A percentile compares a stretch with the other conserved stretches of the same genome.
Evolutionary conservation across 2,329 filamentous ascomycete species (phyloP).

Genomic region (Xylariomycetidae sp.): DNA sequence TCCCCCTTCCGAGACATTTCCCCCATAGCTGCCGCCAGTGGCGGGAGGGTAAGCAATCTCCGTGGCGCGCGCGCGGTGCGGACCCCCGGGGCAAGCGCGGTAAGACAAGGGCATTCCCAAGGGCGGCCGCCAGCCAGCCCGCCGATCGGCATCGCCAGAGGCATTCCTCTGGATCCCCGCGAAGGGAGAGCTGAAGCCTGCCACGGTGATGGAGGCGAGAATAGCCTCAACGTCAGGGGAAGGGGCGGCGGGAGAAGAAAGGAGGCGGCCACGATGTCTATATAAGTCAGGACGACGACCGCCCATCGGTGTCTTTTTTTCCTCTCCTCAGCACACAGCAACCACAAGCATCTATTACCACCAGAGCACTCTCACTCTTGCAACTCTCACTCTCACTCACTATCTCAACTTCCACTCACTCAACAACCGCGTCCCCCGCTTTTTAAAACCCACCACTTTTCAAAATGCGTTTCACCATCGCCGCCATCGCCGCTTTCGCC

Average conservation of each 20-base stretch:
- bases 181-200: background rate
- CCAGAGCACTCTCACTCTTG: constrained; percentile 11
- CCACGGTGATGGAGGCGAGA: background rate
- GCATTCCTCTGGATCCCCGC: background rate
- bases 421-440: background rate
- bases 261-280: constrained; percentile 4
- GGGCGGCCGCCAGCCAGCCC: background rate
- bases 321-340: constrained; percentile 12
- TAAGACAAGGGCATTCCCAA: background rate
- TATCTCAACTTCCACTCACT: constrained; percentile 11
- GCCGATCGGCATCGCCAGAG: background rate
- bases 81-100: too few relatives aligned
- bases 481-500: constrained; percentile 29
- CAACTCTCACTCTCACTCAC: constrained; percentile 10
- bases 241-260: constrained; percentile 1
- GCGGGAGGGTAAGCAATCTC: too few relatives aligned
- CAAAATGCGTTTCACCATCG: constrained; percentile 38
- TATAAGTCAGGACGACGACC: constrained; percentile 10
- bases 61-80: too few relatives aligned
- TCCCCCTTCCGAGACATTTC: too few relatives aligned
- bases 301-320: background rate
- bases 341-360: constrained; percentile 11
- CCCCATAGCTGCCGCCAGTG: too few relatives aligned
- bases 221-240: background rate
- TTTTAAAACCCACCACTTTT: constrained; percentile 10